These are phyloP conservation scores for Carallia pectinifolia DNA, from an alignment of 345 rosid species.

Conservation along the genomic window DNA sequence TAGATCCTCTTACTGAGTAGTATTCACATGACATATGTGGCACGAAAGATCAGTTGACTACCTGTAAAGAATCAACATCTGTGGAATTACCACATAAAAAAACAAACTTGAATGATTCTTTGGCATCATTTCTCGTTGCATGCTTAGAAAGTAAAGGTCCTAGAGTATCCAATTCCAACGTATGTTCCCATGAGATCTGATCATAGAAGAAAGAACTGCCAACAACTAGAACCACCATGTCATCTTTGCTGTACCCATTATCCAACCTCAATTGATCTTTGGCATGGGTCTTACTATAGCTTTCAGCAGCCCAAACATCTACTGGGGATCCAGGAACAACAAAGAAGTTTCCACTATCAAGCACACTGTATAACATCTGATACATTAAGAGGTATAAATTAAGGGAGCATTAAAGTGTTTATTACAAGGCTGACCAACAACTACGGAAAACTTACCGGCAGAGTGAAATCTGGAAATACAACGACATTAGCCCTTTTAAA, in stretches of 20 bases:
- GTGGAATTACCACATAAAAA: conserved; percentile 85
- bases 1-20: neutral
- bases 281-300: conserved; percentile 51
- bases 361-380: conserved; percentile 91
- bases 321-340: conserved; percentile 90
- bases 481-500: conserved; percentile 74
- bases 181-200: conserved; percentile 81
- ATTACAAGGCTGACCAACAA: conserved; percentile 12
- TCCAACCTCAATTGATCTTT: conserved; percentile 59
- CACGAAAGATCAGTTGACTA: conserved; percentile 29
- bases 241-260: conserved; percentile 58
- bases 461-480: conserved; percentile 74
- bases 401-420: conserved; percentile 26
- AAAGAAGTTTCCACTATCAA: conserved; percentile 94
- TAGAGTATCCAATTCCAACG: conserved; percentile 71
- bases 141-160: conserved; percentile 78
- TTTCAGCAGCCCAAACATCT: conserved; percentile 92
- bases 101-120: conserved; percentile 65
- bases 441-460: conserved; percentile 58
- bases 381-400: conserved; percentile 31
- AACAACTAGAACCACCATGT: conserved; percentile 72
- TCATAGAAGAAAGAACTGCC: conserved; percentile 79
- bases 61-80: conserved; percentile 78
- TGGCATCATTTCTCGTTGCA: conserved; percentile 59
- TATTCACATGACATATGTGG: neutral